Evolutionary conservation across 805 yeast genomes (phyloP), one percentile per base, ranked within the genome.

Genomic region (Saturnispora silvae): DNA sequence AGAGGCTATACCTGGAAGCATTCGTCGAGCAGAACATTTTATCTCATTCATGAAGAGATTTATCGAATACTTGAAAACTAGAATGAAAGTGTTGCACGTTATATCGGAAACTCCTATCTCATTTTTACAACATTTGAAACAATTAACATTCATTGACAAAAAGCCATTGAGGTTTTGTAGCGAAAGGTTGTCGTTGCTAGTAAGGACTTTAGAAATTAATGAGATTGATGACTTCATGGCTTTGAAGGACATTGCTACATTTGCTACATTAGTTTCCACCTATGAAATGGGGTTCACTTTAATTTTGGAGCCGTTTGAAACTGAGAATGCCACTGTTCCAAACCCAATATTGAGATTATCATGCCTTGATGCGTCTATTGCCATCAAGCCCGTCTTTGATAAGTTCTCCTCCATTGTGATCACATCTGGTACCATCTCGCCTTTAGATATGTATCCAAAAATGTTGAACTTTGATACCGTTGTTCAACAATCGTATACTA

Each of bases 341-440:
- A 92, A 92, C 56, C 99, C 99, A 1, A 81, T 92, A 4, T 60
- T 92, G 51, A 78, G 89, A 50, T 87, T 92, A 56, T 80, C 96
- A 0, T 92, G 99, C 63, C 65, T 92, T 33, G 99, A 92, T 63
- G 98, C 99, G 0, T 85, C 96, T 1, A 92, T 92, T 48, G 97
- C 97, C 3, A 92, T 92, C 46, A 92, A 86, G 53, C 98, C 99
- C 0, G 86, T 92, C 0, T 89, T 92, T 63, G 98, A 92, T 35
- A 70, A 87, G 41, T 92, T 89, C 52, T 77, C 84, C 6, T 81
- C 96, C 0, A 95, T 92, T 9, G 80, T 92, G 43, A 92, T 92
- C 43, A 92, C 99, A 0, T 84, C 96, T 1, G 99, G 99, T 47
- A 92, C 99, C 13, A 92, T 92, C 33, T 89, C 97, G 0, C 99